Percentiles rank a stretch among this genome's conserved stretches.
Conservation (phyloP, 176 grass and related monocot species). For the Pharus latifolius region DNA sequence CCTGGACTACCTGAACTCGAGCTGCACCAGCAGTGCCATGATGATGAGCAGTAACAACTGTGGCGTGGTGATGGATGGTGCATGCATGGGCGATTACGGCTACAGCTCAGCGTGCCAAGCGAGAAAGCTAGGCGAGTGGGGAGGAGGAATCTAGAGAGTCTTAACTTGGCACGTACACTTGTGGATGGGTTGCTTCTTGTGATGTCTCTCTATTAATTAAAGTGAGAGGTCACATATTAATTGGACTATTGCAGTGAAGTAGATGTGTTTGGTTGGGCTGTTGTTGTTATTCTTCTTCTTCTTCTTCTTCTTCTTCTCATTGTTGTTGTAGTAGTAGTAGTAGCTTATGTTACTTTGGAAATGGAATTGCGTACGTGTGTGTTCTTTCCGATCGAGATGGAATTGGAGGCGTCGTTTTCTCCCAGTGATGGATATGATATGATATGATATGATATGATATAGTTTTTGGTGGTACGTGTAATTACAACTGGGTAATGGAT, state of each 20-base stretch:
- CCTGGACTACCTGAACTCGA: constrained; percentile 40
- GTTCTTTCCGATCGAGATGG: neutral
- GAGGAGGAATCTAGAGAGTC: constrained; percentile 72
- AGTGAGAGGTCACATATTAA: constrained; percentile 36
- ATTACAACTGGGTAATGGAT: neutral
- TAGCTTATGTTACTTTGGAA: neutral
- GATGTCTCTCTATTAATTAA: constrained; percentile 42
- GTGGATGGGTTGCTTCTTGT: constrained; percentile 47
- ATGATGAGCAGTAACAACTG: neutral
- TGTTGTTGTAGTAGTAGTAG: too few species aligned
- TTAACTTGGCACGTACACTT: too few species aligned
- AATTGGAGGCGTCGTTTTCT: neutral
- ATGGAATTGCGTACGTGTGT: neutral
- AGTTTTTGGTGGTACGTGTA: constrained; percentile 12
- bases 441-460: neutral
- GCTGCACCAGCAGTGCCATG: constrained; percentile 11
- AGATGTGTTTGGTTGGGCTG: neutral
- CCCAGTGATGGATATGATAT: neutral
- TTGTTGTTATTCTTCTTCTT: too few species aligned
- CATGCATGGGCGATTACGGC: neutral
- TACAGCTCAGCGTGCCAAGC: constrained; percentile 24
- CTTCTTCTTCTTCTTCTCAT: too few species aligned
- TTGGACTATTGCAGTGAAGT: neutral
- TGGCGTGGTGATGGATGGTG: neutral
- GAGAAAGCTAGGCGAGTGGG: constrained; percentile 60